Conservation (phyloP, 768 basidiomycete genomes). For the Nidula microcarpa region DNA sequence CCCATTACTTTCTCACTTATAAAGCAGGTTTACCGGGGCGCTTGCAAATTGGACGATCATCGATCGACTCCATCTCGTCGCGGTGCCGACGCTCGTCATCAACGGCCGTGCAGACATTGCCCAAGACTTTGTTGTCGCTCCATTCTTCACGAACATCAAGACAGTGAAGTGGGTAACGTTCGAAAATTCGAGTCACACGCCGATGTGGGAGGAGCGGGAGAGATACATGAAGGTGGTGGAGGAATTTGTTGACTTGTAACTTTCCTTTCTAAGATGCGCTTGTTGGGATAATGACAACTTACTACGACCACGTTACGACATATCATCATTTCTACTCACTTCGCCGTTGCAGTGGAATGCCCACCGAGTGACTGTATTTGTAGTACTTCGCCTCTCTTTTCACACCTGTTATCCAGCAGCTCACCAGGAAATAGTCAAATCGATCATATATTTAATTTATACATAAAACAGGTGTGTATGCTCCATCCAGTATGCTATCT, state of each 20-base stretch:
- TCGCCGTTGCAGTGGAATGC: too few species aligned
- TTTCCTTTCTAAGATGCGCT: too few species aligned
- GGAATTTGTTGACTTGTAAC: slow-evolving; percentile 26
- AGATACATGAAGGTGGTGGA: slow-evolving; percentile 29
- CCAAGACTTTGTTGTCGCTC: slow-evolving; percentile 29
- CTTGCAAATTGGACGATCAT: slow-evolving; percentile 43
- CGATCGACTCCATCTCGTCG: slow-evolving; percentile 35
- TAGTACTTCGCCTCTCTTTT: too few species aligned
- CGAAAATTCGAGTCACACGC: slow-evolving; percentile 34
- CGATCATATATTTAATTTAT: too few species aligned
- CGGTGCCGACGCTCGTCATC: slow-evolving; percentile 29
- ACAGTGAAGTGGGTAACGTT: slow-evolving; percentile 41
- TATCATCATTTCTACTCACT: too few species aligned
- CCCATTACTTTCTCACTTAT: neutral
- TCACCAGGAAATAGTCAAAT: too few species aligned
- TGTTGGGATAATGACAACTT: too few species aligned
- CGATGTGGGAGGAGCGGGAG: slow-evolving; percentile 38
- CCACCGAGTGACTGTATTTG: too few species aligned
- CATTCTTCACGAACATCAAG: slow-evolving; percentile 30
- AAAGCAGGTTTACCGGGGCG: slow-evolving; percentile 3
- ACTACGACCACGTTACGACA: too few species aligned
- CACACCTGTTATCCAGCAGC: too few species aligned
- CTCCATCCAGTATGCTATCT: too few species aligned
- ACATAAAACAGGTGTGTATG: too few species aligned
- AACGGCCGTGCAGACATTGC: slow-evolving; percentile 37